These are phyloP conservation scores for Tothia fuscella DNA, from an alignment of 2,329 filamentous ascomycete species.

Conservation along the genomic window DNA sequence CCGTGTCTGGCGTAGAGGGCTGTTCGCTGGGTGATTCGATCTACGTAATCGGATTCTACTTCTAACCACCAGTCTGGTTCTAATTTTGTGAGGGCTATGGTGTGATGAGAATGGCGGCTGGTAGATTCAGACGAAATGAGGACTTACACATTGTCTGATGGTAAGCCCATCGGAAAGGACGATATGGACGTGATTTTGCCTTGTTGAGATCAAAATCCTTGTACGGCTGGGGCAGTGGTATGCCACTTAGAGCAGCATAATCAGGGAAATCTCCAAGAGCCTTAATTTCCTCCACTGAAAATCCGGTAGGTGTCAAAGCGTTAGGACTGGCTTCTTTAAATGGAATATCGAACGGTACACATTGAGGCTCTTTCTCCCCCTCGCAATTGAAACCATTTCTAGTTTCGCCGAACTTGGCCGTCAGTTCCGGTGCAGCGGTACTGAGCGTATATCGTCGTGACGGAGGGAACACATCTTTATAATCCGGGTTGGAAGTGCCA, in stretches of 20 bases:
- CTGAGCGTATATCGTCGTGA: constrained; percentile 36
- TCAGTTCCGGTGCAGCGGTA: constrained; percentile 18
- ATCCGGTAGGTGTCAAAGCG: constrained; percentile 52
- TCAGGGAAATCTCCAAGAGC: constrained; percentile 66
- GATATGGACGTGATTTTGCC: constrained; percentile 61
- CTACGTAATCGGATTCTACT: constrained; percentile 59
- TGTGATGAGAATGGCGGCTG: not conserved
- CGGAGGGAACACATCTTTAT: constrained; percentile 41
- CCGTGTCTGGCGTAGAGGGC: constrained; percentile 52
- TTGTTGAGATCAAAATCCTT: constrained; percentile 54
- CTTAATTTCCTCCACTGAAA: constrained; percentile 57
- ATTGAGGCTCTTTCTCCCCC: not conserved
- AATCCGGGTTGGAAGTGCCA: constrained; percentile 25
- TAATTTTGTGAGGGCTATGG: constrained; percentile 48
- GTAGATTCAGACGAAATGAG: not conserved
- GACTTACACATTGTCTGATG: constrained; percentile 82
- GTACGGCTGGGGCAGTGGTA: constrained; percentile 56
- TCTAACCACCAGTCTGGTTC: constrained; percentile 86
- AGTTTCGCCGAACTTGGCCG: constrained; percentile 18
- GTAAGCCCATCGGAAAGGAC: constrained; percentile 73
- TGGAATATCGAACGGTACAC: constrained; percentile 15
- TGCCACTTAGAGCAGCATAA: constrained; percentile 62
- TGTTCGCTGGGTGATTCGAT: constrained; percentile 57
- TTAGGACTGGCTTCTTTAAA: constrained; percentile 18
- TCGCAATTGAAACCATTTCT: not conserved